Base-by-base conservation (phyloP, 176 grass and related monocot species). In the Musa schizocarpa region DNA sequence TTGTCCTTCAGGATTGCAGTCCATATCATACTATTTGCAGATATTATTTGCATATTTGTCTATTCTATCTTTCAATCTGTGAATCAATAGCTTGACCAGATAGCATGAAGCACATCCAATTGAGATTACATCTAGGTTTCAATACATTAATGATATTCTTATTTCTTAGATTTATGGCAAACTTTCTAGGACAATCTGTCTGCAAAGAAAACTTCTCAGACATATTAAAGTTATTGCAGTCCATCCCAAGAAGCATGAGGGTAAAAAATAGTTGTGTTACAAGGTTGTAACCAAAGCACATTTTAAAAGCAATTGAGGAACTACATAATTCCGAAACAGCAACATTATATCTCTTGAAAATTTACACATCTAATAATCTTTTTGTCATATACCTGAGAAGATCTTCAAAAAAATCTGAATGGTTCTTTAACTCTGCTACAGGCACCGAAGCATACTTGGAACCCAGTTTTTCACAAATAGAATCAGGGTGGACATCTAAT, bases 381-480 rank as follows among this genome's bases (percentile, higher is more conserved):
- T 21, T 51, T 70, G 14, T 70, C 17, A 51, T 51, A 70, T 85
- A 99, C 95, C 90, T 94, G 63, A 99, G 82, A 79, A 99, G 86
- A 86, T 99, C 95, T 74, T 86, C 83, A 79, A 84, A 89, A 83
- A 99, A 99, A 86, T 94, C 88, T 68, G 88, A 84, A 62, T 80
- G 69, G 65, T 99, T 84, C 80, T 86, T 84, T 81, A 99, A 43
- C 72, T 84, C 82, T 19, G 79, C 43, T 27, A 69, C 77, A 74
- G 95, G 88, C 84, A 94, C 69, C 50, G 90, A 99, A 65, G 84
- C 83, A 88, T 99, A 99, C 72, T 94, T 99, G 62, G 83, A 71
- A 86, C 95, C 88, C 80, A 99, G 65, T 71, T 91, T 99, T 79
- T 99, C 84, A 77, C 86, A 87, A 65, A 99, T 20, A 82, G 90